These are phyloP conservation scores for Prototheca cutis DNA, from an alignment of 163 green algal species.

Conservation along the genomic window DNA sequence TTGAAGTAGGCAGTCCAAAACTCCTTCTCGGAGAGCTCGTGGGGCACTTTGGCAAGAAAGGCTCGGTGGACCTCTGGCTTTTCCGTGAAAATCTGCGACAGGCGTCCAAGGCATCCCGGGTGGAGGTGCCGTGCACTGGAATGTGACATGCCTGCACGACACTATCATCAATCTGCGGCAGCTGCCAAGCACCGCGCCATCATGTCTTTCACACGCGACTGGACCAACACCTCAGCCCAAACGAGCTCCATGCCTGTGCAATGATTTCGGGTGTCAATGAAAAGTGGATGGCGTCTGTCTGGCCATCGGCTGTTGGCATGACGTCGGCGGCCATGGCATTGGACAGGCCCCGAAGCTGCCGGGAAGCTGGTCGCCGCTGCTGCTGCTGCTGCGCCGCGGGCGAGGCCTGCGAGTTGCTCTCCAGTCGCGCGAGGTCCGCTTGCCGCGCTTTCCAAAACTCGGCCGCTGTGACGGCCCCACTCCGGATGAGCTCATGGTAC, in stretches of 20 bases:
- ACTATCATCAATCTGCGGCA: neutral
- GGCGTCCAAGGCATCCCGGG: neutral
- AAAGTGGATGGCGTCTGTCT: slow-evolving; percentile 28
- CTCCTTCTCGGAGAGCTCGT: slow-evolving; percentile 34
- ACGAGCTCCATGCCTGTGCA: slow-evolving; percentile 28
- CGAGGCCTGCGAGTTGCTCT: too few relatives aligned
- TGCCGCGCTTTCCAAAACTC: slow-evolving; percentile 41
- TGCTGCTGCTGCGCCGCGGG: too few relatives aligned
- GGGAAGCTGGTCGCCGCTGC: too few relatives aligned
- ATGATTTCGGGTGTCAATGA: slow-evolving; percentile 44
- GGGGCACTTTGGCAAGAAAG: slow-evolving; percentile 49
- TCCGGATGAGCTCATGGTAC: slow-evolving; percentile 38
- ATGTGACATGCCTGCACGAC: neutral
- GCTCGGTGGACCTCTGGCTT: slow-evolving; percentile 53
- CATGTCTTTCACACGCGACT: too few relatives aligned
- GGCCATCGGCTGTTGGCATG: slow-evolving; percentile 19
- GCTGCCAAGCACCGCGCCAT: too few relatives aligned
- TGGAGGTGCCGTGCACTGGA: neutral
- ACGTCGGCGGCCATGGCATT: slow-evolving; percentile 35
- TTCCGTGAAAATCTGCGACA: slow-evolving; percentile 57
- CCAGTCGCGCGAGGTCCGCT: slow-evolving; percentile 9
- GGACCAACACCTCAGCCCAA: too few relatives aligned
- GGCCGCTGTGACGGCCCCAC: slow-evolving; percentile 29
- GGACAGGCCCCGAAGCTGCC: slow-evolving; percentile 12
- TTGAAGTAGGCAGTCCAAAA: slow-evolving; percentile 58